Evolutionary conservation across 1,284 basidiomycete genomes (phyloP).

Genomic region (Clitocybe nebularis): DNA sequence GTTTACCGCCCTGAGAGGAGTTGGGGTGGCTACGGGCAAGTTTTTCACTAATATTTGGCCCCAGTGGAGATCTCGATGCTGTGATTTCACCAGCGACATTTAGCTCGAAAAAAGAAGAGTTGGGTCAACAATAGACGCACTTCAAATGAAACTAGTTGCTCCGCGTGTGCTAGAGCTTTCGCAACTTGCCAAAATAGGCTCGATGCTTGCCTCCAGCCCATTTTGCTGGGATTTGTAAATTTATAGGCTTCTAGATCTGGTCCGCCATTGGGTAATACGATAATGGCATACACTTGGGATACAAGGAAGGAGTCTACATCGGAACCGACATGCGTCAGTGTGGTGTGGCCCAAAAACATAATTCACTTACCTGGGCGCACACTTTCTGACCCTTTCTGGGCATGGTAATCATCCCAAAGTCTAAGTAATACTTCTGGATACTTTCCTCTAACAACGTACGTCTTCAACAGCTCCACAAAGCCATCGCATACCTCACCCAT

Average conservation of each 20-base stretch:
- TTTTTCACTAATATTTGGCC: conserved; percentile 91
- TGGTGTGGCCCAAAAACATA: not conserved
- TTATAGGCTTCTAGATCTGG: conserved; percentile 82
- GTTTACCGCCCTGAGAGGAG: conserved; percentile 29
- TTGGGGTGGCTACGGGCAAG: conserved; percentile 24
- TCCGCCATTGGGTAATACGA: conserved; percentile 87
- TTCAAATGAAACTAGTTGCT: conserved; percentile 81
- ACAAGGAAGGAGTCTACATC: conserved; percentile 63
- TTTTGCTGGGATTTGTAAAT: conserved; percentile 50
- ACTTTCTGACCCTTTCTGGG: conserved; percentile 75
- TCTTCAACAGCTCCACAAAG: conserved; percentile 76
- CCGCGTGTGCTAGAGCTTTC: conserved; percentile 73
- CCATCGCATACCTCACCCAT: conserved; percentile 72
- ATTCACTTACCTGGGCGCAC: conserved; percentile 71
- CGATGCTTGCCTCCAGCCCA: conserved; percentile 82
- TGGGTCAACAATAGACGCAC: conserved; percentile 38
- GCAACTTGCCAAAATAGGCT: conserved; percentile 90
- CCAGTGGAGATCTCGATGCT: conserved; percentile 98
- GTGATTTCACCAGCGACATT: conserved; percentile 3
- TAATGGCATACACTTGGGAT: conserved; percentile 82
- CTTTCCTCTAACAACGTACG: conserved; percentile 80
- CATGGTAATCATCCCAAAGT: conserved; percentile 85
- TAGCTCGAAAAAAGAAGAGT: conserved; percentile 2
- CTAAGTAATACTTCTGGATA: conserved; percentile 79
- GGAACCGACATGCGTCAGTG: not conserved